These are phyloP conservation scores for Tulasnella sp. DNA, from an alignment of 768 basidiomycete genomes.

Conservation along the genomic window DNA sequence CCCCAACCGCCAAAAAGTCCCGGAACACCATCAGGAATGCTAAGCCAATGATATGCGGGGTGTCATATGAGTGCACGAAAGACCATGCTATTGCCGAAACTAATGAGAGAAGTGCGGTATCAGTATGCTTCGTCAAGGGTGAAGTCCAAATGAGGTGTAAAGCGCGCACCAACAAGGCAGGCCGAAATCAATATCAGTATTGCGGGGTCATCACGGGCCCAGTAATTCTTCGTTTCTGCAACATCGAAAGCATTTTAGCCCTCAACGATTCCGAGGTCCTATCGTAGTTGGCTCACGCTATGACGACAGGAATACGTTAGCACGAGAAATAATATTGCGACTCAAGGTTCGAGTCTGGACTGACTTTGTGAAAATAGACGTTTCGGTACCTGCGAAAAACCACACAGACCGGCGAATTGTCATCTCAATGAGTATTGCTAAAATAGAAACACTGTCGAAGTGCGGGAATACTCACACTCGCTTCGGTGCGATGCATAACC, in stretches of 20 bases:
- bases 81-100: conserved; percentile 85
- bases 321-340: background rate
- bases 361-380: conserved; percentile 95
- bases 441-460: background rate
- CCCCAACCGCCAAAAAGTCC: conserved; percentile 78
- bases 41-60: conserved; percentile 56
- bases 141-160: background rate
- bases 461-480: conserved; percentile 64
- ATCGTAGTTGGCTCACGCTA: background rate
- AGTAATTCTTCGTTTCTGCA: conserved; percentile 94
- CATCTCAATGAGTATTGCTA: background rate
- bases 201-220: conserved; percentile 97
- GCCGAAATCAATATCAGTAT: conserved; percentile 82
- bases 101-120: conserved; percentile 36
- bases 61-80: conserved; percentile 66
- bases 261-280: conserved; percentile 2
- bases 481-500: conserved; percentile 85
- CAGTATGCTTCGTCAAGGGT: background rate
- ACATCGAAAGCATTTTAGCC: background rate
- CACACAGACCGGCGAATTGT: background rate
- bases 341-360: conserved; percentile 33
- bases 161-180: conserved; percentile 60
- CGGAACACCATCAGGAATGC: conserved; percentile 80
- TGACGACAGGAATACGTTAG: background rate
- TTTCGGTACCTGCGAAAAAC: conserved; percentile 71